Evolutionary conservation across 140 eudicot species (phyloP), one percentile per base, ranked within the genome.

Genomic region (Oenanthe javanica): DNA sequence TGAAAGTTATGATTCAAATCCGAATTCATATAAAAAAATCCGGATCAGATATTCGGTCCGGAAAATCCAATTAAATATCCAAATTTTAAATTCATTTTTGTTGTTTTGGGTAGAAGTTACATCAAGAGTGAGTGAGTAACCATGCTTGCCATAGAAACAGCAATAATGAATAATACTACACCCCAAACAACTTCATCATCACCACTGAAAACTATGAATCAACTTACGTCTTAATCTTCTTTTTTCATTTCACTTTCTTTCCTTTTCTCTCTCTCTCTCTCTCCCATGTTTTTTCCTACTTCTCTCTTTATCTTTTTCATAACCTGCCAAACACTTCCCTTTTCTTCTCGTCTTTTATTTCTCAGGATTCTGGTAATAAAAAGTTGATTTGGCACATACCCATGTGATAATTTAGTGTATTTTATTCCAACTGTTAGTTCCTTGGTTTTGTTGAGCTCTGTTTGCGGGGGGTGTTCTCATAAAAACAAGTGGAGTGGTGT

Each of bases 201-300:
- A 8, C 21, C 21, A 69, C 74, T 19, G n/a, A 18, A 23, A 47
- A 43, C 23, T 43, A 19, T 73, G 77, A 18, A n/a, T n/a, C 25
- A 19, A 74, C 78, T 74, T 74, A 51, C 78, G 59, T 74, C 78
- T 11, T 45, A 74, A 23, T 74, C 78, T 74, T n/a, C 78, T 74
- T 14, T 74, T 46, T 72, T 52, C 14, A 6, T 9, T 31, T 18
- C 23, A 36, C 23, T 18, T 21, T 72, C 52, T 72, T 21, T 43
- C 31, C 51, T 40, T 19, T 8, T 43, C 77, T 16, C 50, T 14
- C 31, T n/a, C 78, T n/a, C 5, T 21, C 6, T 16, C 51, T 43
- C 31, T 13, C 27, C 57, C 36, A 27, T 45, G 40, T n/a, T 51
- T 74, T 49, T 21, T 23, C 9, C 77, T 21, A 13, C 21, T 42